phyloP scores from a whole-genome alignment of 2,329 filamentous ascomycete genomes.

The Fusarium devonianum region DNA sequence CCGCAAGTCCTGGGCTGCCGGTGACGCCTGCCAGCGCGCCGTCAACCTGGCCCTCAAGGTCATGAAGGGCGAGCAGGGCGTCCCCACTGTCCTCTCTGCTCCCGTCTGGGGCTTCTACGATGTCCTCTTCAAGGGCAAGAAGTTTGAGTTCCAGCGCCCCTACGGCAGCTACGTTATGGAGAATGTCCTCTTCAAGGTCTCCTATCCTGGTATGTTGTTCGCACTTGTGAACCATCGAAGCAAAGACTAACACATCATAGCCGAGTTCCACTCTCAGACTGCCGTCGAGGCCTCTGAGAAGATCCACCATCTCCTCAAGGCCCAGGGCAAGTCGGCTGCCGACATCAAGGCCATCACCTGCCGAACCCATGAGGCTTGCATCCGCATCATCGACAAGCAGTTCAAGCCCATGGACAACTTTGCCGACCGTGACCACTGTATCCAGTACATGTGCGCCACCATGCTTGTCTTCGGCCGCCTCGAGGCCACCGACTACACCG shows the following conservation, averaged over 20 bases:
- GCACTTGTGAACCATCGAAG: background rate
- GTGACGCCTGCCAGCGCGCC: slow-evolving; percentile 95
- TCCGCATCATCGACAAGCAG: slow-evolving; percentile 99
- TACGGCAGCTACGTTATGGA: slow-evolving; percentile 99
- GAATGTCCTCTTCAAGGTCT: slow-evolving; percentile 99
- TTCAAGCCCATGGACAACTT: slow-evolving; percentile 99
- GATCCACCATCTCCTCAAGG: slow-evolving; percentile 82
- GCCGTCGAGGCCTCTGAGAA: slow-evolving; percentile 94
- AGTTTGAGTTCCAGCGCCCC: slow-evolving; percentile 93
- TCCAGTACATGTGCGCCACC: slow-evolving; percentile 98
- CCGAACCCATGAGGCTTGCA: slow-evolving; percentile 96
- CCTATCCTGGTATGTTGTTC: slow-evolving; percentile 85
- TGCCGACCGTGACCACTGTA: slow-evolving; percentile 98
- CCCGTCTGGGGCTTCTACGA: slow-evolving; percentile 99
- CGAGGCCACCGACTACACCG: slow-evolving; percentile 90
- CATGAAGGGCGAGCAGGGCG: slow-evolving; percentile 85
- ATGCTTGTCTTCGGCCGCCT: slow-evolving; percentile 97
- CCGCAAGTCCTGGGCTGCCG: slow-evolving; percentile 97
- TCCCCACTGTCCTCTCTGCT: slow-evolving; percentile 91
- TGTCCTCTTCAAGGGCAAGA: slow-evolving; percentile 93
- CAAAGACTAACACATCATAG: slow-evolving; percentile 46
- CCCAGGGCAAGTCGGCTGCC: slow-evolving; percentile 85
- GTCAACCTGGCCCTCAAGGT: slow-evolving; percentile 93
- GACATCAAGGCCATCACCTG: slow-evolving; percentile 94
- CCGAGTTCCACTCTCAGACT: slow-evolving; percentile 98